Conservation (phyloP, 257 asterid species). For the Apocynum venetum region DNA sequence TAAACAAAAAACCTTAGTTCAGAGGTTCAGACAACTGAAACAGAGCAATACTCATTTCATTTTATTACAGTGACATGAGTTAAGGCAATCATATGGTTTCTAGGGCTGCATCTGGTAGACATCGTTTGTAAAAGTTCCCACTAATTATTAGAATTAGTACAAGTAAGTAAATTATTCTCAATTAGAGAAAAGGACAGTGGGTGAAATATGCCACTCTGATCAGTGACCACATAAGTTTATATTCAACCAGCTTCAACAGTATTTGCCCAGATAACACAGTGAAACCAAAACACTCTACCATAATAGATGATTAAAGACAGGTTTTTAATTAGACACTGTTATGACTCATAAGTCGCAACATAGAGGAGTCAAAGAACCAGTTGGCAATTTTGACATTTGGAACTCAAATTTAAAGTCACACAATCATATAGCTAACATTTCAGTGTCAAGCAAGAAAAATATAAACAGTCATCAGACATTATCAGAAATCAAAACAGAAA, state of each 20-base stretch:
- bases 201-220: neutral
- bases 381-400: neutral
- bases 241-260: neutral
- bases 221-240: neutral
- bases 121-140: neutral
- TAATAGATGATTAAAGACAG: neutral
- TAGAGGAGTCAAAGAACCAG: neutral
- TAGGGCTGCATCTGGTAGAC: neutral
- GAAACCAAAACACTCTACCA: neutral
- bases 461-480: neutral
- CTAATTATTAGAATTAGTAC: neutral
- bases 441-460: neutral
- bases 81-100: neutral
- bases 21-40: neutral
- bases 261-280: neutral
- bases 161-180: neutral
- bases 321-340: neutral
- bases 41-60: neutral
- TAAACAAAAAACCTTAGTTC: neutral
- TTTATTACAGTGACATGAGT: neutral
- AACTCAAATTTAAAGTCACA: neutral
- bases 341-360: neutral
- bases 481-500: conserved; percentile 5
- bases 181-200: neutral
- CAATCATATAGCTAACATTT: neutral